Conservation (phyloP, 2,329 filamentous ascomycete species). For the Phoma sp. region DNA sequence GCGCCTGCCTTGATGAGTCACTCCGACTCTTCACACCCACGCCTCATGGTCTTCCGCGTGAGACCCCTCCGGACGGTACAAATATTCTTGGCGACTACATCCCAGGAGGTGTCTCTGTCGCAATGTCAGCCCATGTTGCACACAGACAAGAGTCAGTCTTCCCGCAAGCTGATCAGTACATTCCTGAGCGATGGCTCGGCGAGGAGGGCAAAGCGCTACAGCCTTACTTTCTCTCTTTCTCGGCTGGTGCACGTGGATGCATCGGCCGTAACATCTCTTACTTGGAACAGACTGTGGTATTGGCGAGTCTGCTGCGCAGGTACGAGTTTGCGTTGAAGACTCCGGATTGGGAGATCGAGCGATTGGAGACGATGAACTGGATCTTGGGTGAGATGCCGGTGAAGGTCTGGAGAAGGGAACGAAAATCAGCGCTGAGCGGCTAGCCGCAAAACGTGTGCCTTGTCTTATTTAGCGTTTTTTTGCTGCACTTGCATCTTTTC, state of each 20-base stretch:
- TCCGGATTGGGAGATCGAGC: slow-evolving; percentile 43
- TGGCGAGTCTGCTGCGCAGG: slow-evolving; percentile 44
- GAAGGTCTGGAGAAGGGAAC: slow-evolving; percentile 45
- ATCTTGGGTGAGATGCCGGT: slow-evolving; percentile 48
- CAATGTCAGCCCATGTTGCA: slow-evolving; percentile 57
- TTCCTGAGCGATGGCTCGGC: slow-evolving; percentile 48
- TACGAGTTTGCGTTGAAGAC: slow-evolving; percentile 49
- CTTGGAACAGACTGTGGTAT: slow-evolving; percentile 40
- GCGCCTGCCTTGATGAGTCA: slow-evolving; percentile 54
- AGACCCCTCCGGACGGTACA: slow-evolving; percentile 38
- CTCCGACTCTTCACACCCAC: slow-evolving; percentile 56
- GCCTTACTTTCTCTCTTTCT: slow-evolving; percentile 40
- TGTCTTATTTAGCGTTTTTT: slow-evolving; percentile 7
- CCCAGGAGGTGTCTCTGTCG: slow-evolving; percentile 33
- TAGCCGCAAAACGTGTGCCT: neutral
- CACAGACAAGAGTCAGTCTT: slow-evolving; percentile 43
- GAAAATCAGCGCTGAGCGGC: slow-evolving; percentile 14
- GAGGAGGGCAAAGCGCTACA: slow-evolving; percentile 40
- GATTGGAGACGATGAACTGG: slow-evolving; percentile 49
- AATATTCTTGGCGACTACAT: slow-evolving; percentile 38
- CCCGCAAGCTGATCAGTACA: slow-evolving; percentile 38
- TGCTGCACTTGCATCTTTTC: neutral
- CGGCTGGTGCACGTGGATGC: slow-evolving; percentile 37
- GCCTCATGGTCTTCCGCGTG: slow-evolving; percentile 48
- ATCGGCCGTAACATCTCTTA: slow-evolving; percentile 43